These are phyloP conservation scores for Arthrobotrys iridis DNA, from an alignment of 2,329 filamentous ascomycete species.

Conservation along the genomic window DNA sequence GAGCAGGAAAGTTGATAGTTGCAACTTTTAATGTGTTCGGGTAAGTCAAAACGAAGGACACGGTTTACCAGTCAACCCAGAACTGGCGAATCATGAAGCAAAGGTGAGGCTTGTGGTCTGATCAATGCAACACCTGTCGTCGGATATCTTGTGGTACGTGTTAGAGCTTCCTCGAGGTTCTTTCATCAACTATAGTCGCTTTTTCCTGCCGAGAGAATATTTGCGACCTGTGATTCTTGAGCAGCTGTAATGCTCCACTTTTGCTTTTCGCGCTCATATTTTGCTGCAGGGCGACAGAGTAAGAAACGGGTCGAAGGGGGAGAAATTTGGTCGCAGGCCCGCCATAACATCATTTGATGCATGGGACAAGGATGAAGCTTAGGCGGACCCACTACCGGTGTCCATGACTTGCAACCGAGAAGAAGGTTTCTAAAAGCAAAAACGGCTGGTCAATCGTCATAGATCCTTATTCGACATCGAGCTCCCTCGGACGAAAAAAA, in stretches of 20 bases:
- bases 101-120: constrained; percentile 22
- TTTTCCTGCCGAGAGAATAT: no score
- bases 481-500: constrained; percentile 16
- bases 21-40: neutral
- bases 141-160: neutral
- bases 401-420: constrained; percentile 50
- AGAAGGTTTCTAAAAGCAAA: constrained; percentile 40
- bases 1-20: constrained; percentile 15
- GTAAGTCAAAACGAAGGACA: constrained; percentile 19
- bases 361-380: constrained; percentile 46
- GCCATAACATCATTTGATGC: constrained; percentile 52
- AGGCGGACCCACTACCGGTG: constrained; percentile 48
- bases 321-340: constrained; percentile 29
- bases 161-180: constrained; percentile 26
- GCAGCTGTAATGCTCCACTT: neutral
- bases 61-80: constrained; percentile 22
- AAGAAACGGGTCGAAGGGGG: constrained; percentile 22
- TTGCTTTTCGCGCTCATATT: constrained; percentile 14
- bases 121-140: constrained; percentile 11
- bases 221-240: neutral
- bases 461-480: constrained; percentile 15
- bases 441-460: constrained; percentile 16
- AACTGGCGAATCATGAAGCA: constrained; percentile 31
- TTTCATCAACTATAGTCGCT: no score
- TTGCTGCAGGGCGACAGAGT: constrained; percentile 31